Base-by-base conservation (phyloP, 176 grass and related monocot genomes). In the Tillandsia leiboldiana region DNA sequence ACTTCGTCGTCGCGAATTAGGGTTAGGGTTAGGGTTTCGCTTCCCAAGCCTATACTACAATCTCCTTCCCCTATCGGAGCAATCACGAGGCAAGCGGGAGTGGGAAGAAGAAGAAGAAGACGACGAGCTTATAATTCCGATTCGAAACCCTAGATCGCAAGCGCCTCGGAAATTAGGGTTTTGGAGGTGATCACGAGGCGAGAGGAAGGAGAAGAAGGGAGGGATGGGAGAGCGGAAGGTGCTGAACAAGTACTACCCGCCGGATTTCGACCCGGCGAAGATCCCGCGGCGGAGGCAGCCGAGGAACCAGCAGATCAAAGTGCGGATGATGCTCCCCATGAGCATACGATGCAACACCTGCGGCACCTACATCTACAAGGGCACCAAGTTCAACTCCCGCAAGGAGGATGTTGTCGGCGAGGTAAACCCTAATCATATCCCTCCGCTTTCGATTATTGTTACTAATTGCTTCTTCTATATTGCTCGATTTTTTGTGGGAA, bases 241-340 rank as follows among this genome's bases (percentile, higher is more conserved):
- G 59, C 53, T 91, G 59, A 91, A 91, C 79, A 91, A 91, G 81
- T 87, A 91, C 42, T 87, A 91, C 72, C 84, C 84, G 33, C 78
- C 81, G 81, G 88, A 91, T 72, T 91, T 91, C 51, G 84, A 91
- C 58, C 88, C 84, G 61, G 67, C 70, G 23, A 85, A 91, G 82
- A 87, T 87, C 56, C 84, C 88, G n/a, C 81, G 88, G 57, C 69
- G 84, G 72, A 70, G 75, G 64, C 83, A 81, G 66, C 90, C 74
- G 52, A 89, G 81, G 80, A 88, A 93, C 42, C 80, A 83, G 73
- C 86, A 93, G 77, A 89, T 89, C 49, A 89, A 86, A 67, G 90
- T 93, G 73, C 82, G 83, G 23, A 93, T 89, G 90, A 86, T 93
- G 90, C 90, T 89, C 2, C 86, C 90, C 42, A 89, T 89, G 83